Percentiles rank a stretch among this genome's conserved stretches.
These are phyloP conservation scores for Inga leiocalycina DNA, from an alignment of 306 rosid species.

Conservation along the genomic window DNA sequence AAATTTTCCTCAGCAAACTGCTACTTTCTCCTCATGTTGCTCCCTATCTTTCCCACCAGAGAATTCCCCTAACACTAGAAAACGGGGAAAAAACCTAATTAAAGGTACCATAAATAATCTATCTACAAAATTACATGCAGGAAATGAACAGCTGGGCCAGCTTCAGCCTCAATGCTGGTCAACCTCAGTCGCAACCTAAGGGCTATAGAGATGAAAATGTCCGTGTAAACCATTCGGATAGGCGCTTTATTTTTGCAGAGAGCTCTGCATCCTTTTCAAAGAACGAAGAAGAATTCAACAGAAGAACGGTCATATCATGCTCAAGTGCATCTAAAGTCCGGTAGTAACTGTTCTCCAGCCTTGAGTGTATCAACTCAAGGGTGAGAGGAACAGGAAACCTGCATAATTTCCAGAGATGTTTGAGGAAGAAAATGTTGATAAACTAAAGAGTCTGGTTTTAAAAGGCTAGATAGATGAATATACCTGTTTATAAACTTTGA, in stretches of 20 bases:
- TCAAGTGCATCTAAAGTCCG: slow-evolving; percentile 85
- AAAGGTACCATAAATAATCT: slow-evolving; percentile 41
- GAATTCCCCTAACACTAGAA: slow-evolving; percentile 22
- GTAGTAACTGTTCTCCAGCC: slow-evolving; percentile 85
- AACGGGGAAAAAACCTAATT: slow-evolving; percentile 16
- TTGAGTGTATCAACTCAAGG: slow-evolving; percentile 68
- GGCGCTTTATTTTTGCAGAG: slow-evolving; percentile 55
- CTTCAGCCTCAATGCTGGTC: slow-evolving; percentile 43
- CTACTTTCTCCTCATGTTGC: slow-evolving; percentile 40
- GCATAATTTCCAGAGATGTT: slow-evolving; percentile 37
- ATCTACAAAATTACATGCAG: slow-evolving; percentile 51
- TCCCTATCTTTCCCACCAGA: slow-evolving; percentile 45
- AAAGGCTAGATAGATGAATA: background rate
- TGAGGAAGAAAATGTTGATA: slow-evolving; percentile 5
- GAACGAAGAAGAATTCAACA: slow-evolving; percentile 63
- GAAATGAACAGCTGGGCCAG: slow-evolving; percentile 39
- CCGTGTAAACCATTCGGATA: slow-evolving; percentile 84
- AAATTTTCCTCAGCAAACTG: slow-evolving; percentile 55
- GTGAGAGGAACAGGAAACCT: slow-evolving; percentile 92
- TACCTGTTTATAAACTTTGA: slow-evolving; percentile 81
- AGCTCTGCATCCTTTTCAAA: slow-evolving; percentile 63
- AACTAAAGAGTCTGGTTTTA: background rate
- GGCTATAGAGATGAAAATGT: slow-evolving; percentile 60
- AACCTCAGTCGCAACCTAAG: slow-evolving; percentile 33
- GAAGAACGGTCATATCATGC: slow-evolving; percentile 69